Base-by-base conservation (phyloP, 495 filamentous ascomycete genomes). In the Cairneyella variabilis region DNA sequence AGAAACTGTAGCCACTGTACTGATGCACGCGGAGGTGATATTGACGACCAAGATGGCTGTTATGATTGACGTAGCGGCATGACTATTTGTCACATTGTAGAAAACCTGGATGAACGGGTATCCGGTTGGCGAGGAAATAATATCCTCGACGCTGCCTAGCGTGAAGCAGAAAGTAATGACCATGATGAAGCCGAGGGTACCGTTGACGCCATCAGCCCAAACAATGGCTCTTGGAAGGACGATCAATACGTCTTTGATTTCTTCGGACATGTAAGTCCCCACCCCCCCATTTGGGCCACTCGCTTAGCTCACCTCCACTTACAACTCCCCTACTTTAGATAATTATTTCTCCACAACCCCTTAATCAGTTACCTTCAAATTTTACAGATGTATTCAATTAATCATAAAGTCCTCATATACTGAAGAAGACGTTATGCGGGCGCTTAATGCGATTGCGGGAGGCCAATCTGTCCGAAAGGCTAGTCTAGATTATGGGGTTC, bases 41-140 rank as follows among this genome's bases (percentile, higher is more conserved):
- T 78, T 65, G 1, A 71, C 59, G 0, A 74, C 66, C 2, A 80
- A 41, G 14, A 80, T 70, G 8, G 68, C 65, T 1, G 62, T 61
- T 74, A 82, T 75, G 0, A 67, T 62, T 2, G 69, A 65, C 0
- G 76, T 70, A 1, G 47, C 78, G 3, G 61, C 60, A 7, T 63
- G 56, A 5, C 69, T 74, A n/a, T 64, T 59, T 0, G 71, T 73
- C 0, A 67, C 71, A 5, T 72, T 60, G n/a, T 63, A 60, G 50
- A 79, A 78, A 20, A 82, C 73, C 25, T 73, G 59, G 48, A 82
- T 75, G 45, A 75, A 78, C 0, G 77, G 76, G 40, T 69, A 81
- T 30, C 37, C 57, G 3, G 65, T 75, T 0, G 62, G 48, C 3
- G 64, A 56, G 28, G 38, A 38, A 2, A 77, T 53, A 6, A 69